Base-by-base conservation (phyloP, 1,284 basidiomycete genomes). In the Cryptococcus sp. region DNA sequence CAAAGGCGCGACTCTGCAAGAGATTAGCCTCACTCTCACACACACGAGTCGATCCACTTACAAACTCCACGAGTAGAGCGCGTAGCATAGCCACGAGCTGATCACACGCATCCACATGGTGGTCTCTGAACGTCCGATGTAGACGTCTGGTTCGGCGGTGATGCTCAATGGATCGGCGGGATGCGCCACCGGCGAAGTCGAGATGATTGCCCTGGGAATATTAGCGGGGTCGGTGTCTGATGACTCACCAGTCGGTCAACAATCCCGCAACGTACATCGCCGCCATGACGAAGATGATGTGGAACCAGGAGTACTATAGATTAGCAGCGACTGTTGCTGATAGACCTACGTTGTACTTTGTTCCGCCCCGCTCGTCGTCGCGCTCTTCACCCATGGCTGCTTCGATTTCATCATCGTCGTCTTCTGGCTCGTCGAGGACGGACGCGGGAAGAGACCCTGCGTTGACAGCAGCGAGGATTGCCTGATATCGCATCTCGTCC, bases 71-170 rank as follows among this genome's bases (percentile, higher is more conserved):
- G 85, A 84, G 76, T 96, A 98, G 50, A 97, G 81, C 45, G 87
- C 71, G 80, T 94, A 89, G 78, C 92, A 96, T 38, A 94, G 84
- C 93, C 94, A 99, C 69, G 90, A 90, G 49, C 91, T 94, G 39
- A 98, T 89, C 47, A 98, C 85, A 5, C 96, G 84, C 91, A 98
- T 98, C 95, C 96, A 99, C 95, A 99, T 99, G 3, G 95, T 93
- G 5, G 91, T 89, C 73, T 93, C 90, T 11, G 92, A 95, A 49
- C 93, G 86, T 22, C 95, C 95, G 58, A 99, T 98, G 78, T 91
- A 93, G 39, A 97, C 92, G 68, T 95, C 89, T 39, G 68, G 69
- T 42, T 78, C 74, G 38, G 56, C 20, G 44, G 16, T 41, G 31
- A 52, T 59, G n/a, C 48, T 27, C 17, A 64, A 22, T 3, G 66